Evolutionary conservation across 1,284 basidiomycete genomes (phyloP), one percentile per base, ranked within the genome.

Genomic region (Microbotryum lychnidis-dioicae): DNA sequence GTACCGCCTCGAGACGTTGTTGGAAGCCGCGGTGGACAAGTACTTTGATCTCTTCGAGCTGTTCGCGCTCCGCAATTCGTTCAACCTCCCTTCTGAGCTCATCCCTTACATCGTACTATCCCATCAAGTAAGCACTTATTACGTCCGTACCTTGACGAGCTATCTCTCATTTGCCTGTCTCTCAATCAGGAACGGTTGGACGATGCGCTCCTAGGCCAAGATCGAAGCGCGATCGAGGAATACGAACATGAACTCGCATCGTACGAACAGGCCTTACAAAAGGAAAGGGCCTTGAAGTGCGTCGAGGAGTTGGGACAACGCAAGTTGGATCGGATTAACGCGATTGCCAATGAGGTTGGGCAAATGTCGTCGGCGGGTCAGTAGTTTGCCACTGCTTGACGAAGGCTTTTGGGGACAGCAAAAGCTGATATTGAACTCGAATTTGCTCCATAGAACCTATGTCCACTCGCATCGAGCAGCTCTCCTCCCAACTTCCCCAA

Each of bases 31-130:
- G 25, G 69, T 72, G 51, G 71, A 72, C 64, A 64, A 68, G 27
- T 59, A 63, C 27, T 72, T 72, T 42, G 71, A 72, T 54, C 60
- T 71, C 42, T 71, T 66, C 46, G 71, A 72, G 56, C 60, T 67
- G 49, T 72, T 55, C 29, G 63, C 71, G n/a, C 60, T 71, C 18
- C 64, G 71, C 16, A 72, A 72, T 58, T 67, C 64, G 27, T 72
- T 72, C 63, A 57, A 46, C 7, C 33, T 71, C 29, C 45, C 54
- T 6, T 45, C 57, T 21, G 57, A 62, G 4, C 55, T 70, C 14
- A 60, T 72, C 20, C 70, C 70, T 3, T 70, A 65, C 60, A 31
- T 72, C 21, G 44, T 52, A 4, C 65, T 72, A 18, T 58, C 63
- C 0, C 70, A 72, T 45, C 69, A 70, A 16, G 65, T 64, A 2